Evolutionary conservation across 805 yeast species (phyloP).

Genomic region (Cyberlindnera mrakii): DNA sequence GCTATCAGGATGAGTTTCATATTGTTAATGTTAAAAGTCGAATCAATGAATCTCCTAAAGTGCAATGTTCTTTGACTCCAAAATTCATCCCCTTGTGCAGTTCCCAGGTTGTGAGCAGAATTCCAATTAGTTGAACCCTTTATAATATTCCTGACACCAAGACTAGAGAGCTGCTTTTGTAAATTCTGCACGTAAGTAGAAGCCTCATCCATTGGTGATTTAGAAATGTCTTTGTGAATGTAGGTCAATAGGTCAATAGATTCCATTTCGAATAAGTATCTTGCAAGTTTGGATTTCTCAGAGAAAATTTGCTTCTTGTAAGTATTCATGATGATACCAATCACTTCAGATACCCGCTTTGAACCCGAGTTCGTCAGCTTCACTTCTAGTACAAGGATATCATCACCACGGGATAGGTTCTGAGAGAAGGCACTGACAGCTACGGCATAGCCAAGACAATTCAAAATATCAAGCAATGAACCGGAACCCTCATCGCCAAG

Average conservation of each 20-base stretch:
- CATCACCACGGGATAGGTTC: conserved; percentile 28
- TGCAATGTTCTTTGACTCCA: conserved; percentile 37
- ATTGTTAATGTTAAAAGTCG: conserved; percentile 26
- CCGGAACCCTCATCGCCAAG: conserved; percentile 58
- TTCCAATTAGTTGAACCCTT: conserved; percentile 33
- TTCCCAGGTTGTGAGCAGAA: conserved; percentile 19
- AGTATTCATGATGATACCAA: conserved; percentile 27
- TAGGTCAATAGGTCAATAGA: conserved; percentile 42
- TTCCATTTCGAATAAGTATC: conserved; percentile 40
- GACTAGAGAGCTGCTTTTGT: conserved; percentile 28
- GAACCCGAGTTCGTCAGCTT: conserved; percentile 42
- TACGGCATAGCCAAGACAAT: conserved; percentile 28
- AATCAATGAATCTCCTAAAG: conserved; percentile 29
- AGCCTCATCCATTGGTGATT: conserved; percentile 43
- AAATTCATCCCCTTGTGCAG: conserved; percentile 28
- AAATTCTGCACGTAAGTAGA: conserved; percentile 34
- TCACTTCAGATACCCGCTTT: conserved; percentile 28
- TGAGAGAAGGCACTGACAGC: conserved; percentile 38
- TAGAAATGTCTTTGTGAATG: conserved; percentile 32
- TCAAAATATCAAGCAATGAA: conserved; percentile 40
- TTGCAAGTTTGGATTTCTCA: conserved; percentile 26
- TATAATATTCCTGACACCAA: conserved; percentile 35
- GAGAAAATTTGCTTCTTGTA: conserved; percentile 14
- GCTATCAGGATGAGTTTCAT: conserved; percentile 32
- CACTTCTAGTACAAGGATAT: conserved; percentile 44